These are phyloP conservation scores for Starmerella gropengiesseri DNA, from an alignment of 805 yeast genomes.

Conservation along the genomic window DNA sequence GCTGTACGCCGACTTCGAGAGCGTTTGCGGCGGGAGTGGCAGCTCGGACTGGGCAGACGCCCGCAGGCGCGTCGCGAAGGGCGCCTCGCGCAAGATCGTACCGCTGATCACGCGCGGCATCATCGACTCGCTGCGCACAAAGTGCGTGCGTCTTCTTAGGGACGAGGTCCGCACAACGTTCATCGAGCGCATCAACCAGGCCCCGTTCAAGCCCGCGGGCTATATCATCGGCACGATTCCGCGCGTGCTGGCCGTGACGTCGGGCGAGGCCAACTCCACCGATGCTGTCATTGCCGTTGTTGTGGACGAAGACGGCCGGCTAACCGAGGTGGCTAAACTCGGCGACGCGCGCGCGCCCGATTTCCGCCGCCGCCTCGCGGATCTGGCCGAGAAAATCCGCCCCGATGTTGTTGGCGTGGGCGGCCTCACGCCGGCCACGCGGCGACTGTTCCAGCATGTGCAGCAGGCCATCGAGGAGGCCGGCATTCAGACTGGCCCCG, in stretches of 20 bases:
- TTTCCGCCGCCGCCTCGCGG: constrained; percentile 54
- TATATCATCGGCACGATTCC: constrained; percentile 75
- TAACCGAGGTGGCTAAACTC: constrained; percentile 65
- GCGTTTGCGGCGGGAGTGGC: constrained; percentile 19
- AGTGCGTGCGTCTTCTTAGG: constrained; percentile 60
- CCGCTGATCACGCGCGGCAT: constrained; percentile 62
- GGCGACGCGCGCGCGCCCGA: constrained; percentile 56
- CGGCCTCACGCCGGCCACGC: constrained; percentile 70
- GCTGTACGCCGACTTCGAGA: constrained; percentile 33
- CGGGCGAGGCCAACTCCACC: constrained; percentile 73
- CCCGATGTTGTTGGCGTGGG: constrained; percentile 91
- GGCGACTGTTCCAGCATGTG: constrained; percentile 45
- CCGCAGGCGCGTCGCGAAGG: constrained; percentile 54
- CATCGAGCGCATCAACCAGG: constrained; percentile 70
- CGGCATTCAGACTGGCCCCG: constrained; percentile 34
- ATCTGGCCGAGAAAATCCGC: constrained; percentile 47
- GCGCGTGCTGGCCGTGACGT: constrained; percentile 66
- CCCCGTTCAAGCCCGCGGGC: constrained; percentile 78
- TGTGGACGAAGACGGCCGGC: constrained; percentile 69
- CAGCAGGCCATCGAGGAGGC: constrained; percentile 45
- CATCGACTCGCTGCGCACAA: constrained; percentile 69
- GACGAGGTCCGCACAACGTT: constrained; percentile 61
- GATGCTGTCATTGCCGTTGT: constrained; percentile 81
- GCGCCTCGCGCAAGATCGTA: constrained; percentile 57
- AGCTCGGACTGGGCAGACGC: constrained; percentile 73